These are phyloP conservation scores for Zymoseptoria crescenta DNA, from an alignment of 2,329 filamentous ascomycete genomes.

Conservation along the genomic window DNA sequence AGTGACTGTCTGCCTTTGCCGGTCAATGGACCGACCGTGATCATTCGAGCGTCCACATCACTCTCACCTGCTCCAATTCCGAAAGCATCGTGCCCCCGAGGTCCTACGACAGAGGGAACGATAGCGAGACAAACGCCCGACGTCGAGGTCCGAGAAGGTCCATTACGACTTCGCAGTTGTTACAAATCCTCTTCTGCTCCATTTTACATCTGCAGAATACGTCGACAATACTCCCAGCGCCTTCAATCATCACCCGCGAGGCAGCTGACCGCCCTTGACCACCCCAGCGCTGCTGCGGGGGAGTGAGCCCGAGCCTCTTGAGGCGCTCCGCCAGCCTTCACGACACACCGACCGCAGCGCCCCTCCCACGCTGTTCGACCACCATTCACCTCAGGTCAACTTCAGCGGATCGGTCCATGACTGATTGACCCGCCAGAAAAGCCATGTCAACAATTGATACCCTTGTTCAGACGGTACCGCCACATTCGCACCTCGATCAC, in stretches of 20 bases:
- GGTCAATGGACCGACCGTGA: not conserved
- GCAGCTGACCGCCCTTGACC: not conserved
- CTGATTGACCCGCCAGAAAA: not conserved
- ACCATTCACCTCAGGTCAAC: not conserved
- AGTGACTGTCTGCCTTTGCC: not conserved
- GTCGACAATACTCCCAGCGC: not conserved
- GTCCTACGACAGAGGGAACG: not conserved
- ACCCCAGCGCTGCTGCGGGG: not conserved
- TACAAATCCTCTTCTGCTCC: not conserved
- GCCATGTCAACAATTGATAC: constrained; percentile 28
- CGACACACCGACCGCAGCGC: not conserved
- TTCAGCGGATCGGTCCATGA: not conserved
- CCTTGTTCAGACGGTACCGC: constrained; percentile 26
- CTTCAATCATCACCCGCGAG: not conserved
- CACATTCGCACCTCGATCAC: constrained; percentile 26
- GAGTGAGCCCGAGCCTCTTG: not conserved
- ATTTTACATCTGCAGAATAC: not conserved
- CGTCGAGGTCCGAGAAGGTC: not conserved
- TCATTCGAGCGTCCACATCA: not conserved
- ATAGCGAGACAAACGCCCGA: not conserved
- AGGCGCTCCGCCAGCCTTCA: too few species aligned
- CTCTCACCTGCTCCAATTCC: not conserved
- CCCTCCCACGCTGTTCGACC: not conserved
- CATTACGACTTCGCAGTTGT: not conserved
- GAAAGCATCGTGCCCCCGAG: not conserved